Conservation (phyloP, 805 yeast species). For the Starmerella cellae region DNA sequence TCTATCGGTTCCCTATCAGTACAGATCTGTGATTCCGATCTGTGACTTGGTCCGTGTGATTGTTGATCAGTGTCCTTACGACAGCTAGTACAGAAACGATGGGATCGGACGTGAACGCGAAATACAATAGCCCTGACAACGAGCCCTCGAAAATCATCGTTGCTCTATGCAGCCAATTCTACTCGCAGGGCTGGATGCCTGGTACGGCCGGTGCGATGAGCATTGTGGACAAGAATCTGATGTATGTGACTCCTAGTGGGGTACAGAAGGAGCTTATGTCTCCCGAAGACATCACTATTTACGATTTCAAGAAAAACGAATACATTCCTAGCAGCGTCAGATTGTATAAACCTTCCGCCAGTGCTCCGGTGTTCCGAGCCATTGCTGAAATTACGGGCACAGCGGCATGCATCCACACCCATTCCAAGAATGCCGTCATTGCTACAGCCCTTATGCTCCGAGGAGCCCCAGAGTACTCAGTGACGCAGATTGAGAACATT, state of each 20-base stretch:
- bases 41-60: too few relatives aligned
- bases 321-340: conserved; percentile 46
- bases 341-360: conserved; percentile 73
- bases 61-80: too few relatives aligned
- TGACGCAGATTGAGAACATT: conserved; percentile 77
- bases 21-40: too few relatives aligned
- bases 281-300: conserved; percentile 71
- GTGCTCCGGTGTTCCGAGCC: conserved; percentile 77
- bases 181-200: conserved; percentile 76
- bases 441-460: conserved; percentile 45
- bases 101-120: conserved; percentile 23
- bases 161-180: conserved; percentile 63
- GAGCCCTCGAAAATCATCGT: conserved; percentile 83
- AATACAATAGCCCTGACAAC: conserved; percentile 28
- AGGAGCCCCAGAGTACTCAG: conserved; percentile 35
- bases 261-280: conserved; percentile 82
- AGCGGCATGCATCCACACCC: conserved; percentile 92
- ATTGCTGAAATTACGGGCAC: conserved; percentile 56
- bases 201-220: conserved; percentile 97
- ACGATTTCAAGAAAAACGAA: conserved; percentile 40
- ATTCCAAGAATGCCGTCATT: conserved; percentile 79
- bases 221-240: conserved; percentile 41
- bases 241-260: conserved; percentile 87
- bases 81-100: conserved; percentile 6
- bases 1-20: too few relatives aligned